Evolutionary conservation across 2,329 filamentous ascomycete species (phyloP).

Genomic region (Ambrosiella cleistominuta): DNA sequence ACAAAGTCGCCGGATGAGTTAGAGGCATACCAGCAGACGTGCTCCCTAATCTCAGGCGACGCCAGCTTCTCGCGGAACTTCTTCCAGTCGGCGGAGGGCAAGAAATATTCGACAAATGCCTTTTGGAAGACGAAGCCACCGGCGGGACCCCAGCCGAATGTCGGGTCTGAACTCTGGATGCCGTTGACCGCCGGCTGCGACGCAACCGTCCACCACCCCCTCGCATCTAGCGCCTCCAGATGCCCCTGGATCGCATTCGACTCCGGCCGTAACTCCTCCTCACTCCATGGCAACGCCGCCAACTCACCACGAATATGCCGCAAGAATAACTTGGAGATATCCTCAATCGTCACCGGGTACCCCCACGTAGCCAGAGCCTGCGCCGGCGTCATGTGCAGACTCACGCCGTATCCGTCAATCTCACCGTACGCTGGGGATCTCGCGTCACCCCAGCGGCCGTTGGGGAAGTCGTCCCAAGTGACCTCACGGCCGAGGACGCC

Average conservation of each 20-base stretch:
- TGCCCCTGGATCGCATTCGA: constrained; percentile 63
- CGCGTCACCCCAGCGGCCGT: constrained; percentile 87
- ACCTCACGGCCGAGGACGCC: constrained; percentile 80
- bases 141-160: constrained; percentile 85
- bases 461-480: constrained; percentile 97
- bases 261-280: constrained; percentile 71
- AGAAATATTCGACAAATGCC: constrained; percentile 92
- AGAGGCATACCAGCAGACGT: constrained; percentile 74
- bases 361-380: constrained; percentile 78
- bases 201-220: constrained; percentile 91
- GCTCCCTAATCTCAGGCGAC: constrained; percentile 39
- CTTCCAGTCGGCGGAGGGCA: constrained; percentile 56
- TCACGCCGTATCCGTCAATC: constrained; percentile 97
- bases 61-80: constrained; percentile 45
- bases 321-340: constrained; percentile 68
- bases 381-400: constrained; percentile 71
- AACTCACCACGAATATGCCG: constrained; percentile 66
- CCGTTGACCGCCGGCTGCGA: constrained; percentile 91
- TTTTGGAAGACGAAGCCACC: constrained; percentile 97
- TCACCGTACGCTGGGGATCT: constrained; percentile 87
- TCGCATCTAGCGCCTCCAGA: constrained; percentile 56
- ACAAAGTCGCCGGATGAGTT: constrained; percentile 64
- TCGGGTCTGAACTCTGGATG: constrained; percentile 52
- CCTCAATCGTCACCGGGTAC: constrained; percentile 46
- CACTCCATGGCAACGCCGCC: constrained; percentile 78